phyloP scores from a whole-genome alignment of 2,329 filamentous ascomycete genomes.

The Botrytis hyacinthi region DNA sequence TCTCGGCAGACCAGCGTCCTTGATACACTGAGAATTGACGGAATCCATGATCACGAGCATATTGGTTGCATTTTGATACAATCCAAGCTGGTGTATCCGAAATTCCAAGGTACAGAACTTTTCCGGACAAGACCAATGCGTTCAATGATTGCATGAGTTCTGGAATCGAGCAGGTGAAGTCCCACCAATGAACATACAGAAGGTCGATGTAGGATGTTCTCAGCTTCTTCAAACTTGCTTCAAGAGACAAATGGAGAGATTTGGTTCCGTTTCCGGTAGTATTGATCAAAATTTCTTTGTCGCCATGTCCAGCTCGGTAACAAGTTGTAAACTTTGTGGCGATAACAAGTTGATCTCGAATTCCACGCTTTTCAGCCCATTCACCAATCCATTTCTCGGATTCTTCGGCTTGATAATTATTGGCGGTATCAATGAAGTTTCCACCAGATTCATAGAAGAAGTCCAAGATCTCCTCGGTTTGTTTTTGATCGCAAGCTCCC shows the following conservation, averaged over 20 bases:
- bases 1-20: slow-evolving; percentile 59
- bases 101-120: slow-evolving; percentile 66
- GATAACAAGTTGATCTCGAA: slow-evolving; percentile 63
- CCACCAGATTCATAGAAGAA: slow-evolving; percentile 56
- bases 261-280: slow-evolving; percentile 61
- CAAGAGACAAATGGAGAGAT: slow-evolving; percentile 55
- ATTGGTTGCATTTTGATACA: slow-evolving; percentile 63
- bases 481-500: slow-evolving; percentile 46
- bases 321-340: slow-evolving; percentile 56
- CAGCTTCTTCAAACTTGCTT: slow-evolving; percentile 57
- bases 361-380: slow-evolving; percentile 65
- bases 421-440: slow-evolving; percentile 68
- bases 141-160: slow-evolving; percentile 70
- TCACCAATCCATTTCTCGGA: slow-evolving; percentile 67
- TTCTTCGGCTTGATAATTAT: slow-evolving; percentile 61
- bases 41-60: slow-evolving; percentile 68
- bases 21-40: slow-evolving; percentile 69
- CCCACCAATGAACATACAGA: slow-evolving; percentile 66
- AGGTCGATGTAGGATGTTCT: slow-evolving; percentile 69
- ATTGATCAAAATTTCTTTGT: slow-evolving; percentile 44
- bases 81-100: slow-evolving; percentile 70
- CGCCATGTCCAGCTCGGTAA: slow-evolving; percentile 36
- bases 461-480: slow-evolving; percentile 47
- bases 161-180: slow-evolving; percentile 61
- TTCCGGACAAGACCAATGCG: slow-evolving; percentile 56